Conservation (phyloP, 202 grass and related monocot genomes). For the Alloteropsis angusta region DNA sequence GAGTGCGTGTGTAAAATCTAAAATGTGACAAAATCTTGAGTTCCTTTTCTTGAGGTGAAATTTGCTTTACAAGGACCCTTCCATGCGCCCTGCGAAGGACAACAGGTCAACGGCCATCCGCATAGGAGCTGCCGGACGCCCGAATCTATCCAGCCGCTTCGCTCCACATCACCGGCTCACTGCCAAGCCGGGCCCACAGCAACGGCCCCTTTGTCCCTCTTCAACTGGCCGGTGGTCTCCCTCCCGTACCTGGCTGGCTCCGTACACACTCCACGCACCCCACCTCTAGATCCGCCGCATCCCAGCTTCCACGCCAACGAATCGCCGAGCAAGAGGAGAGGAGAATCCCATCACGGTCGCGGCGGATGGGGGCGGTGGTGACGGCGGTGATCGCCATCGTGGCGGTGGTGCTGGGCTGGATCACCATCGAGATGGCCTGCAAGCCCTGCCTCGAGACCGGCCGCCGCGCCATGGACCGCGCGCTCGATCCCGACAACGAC, state of each 20-base stretch:
- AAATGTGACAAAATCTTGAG: neutral
- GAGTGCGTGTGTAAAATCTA: neutral
- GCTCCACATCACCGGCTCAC: neutral
- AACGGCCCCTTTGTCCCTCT: neutral
- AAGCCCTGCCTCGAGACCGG: conserved; percentile 90
- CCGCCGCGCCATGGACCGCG: conserved; percentile 74
- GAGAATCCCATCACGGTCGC: neutral
- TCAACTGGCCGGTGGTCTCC: too few relatives aligned
- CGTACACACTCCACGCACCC: neutral
- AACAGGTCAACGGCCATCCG: neutral
- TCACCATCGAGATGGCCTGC: conserved; percentile 95
- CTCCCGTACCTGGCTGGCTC: too few relatives aligned
- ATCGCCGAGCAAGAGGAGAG: neutral
- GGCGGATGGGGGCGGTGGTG: conserved; percentile 64
- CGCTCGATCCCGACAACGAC: conserved; percentile 77
- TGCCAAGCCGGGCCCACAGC: neutral
- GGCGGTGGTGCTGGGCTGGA: conserved; percentile 72
- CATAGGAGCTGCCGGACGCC: neutral
- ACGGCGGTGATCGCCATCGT: conserved; percentile 71
- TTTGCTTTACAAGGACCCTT: neutral
- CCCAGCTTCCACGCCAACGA: neutral
- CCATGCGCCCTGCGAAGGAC: neutral
- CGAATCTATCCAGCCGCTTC: neutral
- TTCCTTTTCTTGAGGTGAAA: neutral
- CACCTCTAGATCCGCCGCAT: neutral